phyloP scores from a whole-genome alignment of 768 basidiomycete genomes.

The Fistulinella prunicolor region DNA sequence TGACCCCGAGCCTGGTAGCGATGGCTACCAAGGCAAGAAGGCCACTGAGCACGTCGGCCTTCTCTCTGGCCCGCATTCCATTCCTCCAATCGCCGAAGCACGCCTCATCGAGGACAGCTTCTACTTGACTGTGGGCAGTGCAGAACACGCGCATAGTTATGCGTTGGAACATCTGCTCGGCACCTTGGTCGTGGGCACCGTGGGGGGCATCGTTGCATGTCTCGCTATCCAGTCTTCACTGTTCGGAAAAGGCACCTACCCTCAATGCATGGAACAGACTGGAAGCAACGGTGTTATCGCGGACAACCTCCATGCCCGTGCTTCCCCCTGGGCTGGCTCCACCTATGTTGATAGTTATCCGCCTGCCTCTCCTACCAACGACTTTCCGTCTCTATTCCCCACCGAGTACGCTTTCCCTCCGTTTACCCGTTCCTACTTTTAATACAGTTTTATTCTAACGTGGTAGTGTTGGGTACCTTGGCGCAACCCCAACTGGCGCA shows the following conservation, averaged over 20 bases:
- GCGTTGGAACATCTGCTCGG: conserved; percentile 36
- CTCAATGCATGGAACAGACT: neutral
- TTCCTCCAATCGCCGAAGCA: conserved; percentile 8
- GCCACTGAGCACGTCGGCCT: conserved; percentile 37
- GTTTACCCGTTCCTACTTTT: neutral
- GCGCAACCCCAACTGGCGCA: conserved; percentile 78
- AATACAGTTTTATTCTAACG: neutral
- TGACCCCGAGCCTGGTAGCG: conserved; percentile 42
- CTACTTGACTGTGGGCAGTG: conserved; percentile 9
- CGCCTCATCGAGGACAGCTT: too few relatives aligned
- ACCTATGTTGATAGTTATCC: conserved; percentile 69
- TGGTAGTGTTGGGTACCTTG: conserved; percentile 63
- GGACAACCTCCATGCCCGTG: conserved; percentile 38
- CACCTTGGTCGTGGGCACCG: conserved; percentile 39
- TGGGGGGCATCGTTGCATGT: conserved; percentile 51
- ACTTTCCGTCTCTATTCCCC: conserved; percentile 69
- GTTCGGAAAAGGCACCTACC: conserved; percentile 21
- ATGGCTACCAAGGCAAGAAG: conserved; percentile 1
- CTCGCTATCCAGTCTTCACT: conserved; percentile 46
- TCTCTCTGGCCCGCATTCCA: conserved; percentile 28
- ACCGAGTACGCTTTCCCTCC: conserved; percentile 37
- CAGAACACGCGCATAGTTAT: conserved; percentile 15
- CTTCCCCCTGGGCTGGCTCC: conserved; percentile 69
- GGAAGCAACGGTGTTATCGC: neutral
- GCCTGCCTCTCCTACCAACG: conserved; percentile 71